These are phyloP conservation scores for Gloeostereum incarnatum DNA, from an alignment of 768 basidiomycete genomes.

Conservation along the genomic window DNA sequence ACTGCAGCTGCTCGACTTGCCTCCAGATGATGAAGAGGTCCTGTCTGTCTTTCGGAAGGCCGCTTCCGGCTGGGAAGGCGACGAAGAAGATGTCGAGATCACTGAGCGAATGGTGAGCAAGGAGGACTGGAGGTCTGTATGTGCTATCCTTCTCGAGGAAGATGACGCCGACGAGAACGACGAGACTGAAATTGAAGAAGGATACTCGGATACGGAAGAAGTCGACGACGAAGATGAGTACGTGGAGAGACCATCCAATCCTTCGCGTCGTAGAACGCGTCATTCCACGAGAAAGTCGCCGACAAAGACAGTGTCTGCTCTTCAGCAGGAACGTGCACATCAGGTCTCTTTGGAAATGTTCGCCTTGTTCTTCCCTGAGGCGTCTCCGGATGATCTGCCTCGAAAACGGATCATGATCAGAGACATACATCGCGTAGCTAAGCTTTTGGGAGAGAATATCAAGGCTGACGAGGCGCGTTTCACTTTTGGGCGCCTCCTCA, in stretches of 20 bases:
- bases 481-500: conserved; percentile 3
- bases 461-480: conserved; percentile 62
- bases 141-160: conserved; percentile 59
- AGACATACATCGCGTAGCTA: conserved; percentile 53
- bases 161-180: conserved; percentile 15
- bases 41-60: conserved; percentile 69
- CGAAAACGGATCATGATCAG: conserved; percentile 52
- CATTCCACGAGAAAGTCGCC: not conserved
- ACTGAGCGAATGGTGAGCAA: conserved; percentile 35
- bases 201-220: conserved; percentile 5
- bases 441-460: conserved; percentile 60
- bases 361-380: conserved; percentile 63
- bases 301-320: conserved; percentile 3
- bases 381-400: conserved; percentile 33
- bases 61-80: conserved; percentile 53
- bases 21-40: conserved; percentile 65
- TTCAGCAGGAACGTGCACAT: conserved; percentile 22
- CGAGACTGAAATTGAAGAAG: conserved; percentile 12
- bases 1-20: conserved; percentile 53
- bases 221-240: conserved; percentile 20
- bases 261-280: conserved; percentile 2
- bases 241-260: conserved; percentile 7
- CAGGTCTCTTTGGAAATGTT: conserved; percentile 54
- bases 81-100: conserved; percentile 8
- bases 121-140: conserved; percentile 76